Conservation (phyloP, 257 asterid genomes). For the Ophiorrhiza pumila region DNA sequence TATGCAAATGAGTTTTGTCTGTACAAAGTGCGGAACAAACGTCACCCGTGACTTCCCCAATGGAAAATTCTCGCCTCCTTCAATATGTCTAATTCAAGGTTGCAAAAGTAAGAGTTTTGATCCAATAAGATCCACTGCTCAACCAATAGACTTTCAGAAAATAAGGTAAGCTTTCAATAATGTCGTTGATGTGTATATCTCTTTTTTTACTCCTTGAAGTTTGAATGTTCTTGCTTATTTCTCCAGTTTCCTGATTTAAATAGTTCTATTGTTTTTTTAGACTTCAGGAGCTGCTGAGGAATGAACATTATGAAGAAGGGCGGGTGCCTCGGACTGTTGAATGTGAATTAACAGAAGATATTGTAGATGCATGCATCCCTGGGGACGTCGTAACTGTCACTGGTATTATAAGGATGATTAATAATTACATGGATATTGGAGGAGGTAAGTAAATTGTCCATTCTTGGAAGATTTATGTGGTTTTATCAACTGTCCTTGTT, state of each 20-base stretch:
- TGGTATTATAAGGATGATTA: slow-evolving; percentile 86
- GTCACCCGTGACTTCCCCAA: slow-evolving; percentile 74
- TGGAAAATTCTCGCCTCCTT: slow-evolving; percentile 91
- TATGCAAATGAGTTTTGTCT: slow-evolving; percentile 75
- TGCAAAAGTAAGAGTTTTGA: slow-evolving; percentile 70
- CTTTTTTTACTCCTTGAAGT: slow-evolving; percentile 9
- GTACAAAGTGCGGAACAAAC: slow-evolving; percentile 78
- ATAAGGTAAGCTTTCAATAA: slow-evolving; percentile 53
- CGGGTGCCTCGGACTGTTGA: slow-evolving; percentile 98
- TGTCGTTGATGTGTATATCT: slow-evolving; percentile 9
- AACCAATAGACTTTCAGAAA: slow-evolving; percentile 78
- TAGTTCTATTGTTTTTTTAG: slow-evolving; percentile 32
- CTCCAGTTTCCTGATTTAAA: slow-evolving; percentile 2
- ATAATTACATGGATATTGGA: slow-evolving; percentile 97
- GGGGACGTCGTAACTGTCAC: slow-evolving; percentile 92
- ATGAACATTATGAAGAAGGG: slow-evolving; percentile 93
- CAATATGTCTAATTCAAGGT: slow-evolving; percentile 70
- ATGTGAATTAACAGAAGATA: slow-evolving; percentile 89
- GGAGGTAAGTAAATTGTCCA: slow-evolving; percentile 57
- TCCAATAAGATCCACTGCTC: slow-evolving; percentile 74
- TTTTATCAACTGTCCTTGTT: neutral
- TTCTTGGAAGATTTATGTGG: neutral
- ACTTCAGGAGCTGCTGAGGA: slow-evolving; percentile 83
- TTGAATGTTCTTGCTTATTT: slow-evolving; percentile 3
- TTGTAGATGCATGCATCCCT: slow-evolving; percentile 97